These are phyloP conservation scores for Tuber aestivum DNA, from an alignment of 495 filamentous ascomycete species.

Conservation along the genomic window DNA sequence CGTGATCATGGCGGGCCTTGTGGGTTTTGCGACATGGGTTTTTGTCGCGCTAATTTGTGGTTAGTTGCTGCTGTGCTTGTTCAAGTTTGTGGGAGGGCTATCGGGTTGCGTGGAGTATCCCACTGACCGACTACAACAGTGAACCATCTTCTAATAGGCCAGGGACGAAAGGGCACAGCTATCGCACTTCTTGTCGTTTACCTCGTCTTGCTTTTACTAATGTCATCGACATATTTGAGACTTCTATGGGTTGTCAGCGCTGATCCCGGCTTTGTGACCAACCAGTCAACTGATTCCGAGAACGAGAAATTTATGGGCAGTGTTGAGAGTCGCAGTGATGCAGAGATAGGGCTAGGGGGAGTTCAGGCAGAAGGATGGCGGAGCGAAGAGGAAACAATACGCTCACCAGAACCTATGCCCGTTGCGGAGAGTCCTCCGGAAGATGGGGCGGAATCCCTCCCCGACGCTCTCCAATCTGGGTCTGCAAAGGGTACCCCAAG, in stretches of 20 bases:
- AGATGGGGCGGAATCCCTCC: slow-evolving; percentile 6
- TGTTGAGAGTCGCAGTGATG: slow-evolving; percentile 19
- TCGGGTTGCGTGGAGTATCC: neutral
- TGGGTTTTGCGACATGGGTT: slow-evolving; percentile 60
- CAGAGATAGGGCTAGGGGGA: slow-evolving; percentile 31
- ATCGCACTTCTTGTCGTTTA: slow-evolving; percentile 65
- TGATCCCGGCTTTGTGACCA: slow-evolving; percentile 65
- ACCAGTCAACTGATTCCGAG: slow-evolving; percentile 48
- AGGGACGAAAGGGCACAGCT: slow-evolving; percentile 53
- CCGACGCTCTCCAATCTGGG: neutral
- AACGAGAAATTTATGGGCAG: slow-evolving; percentile 37
- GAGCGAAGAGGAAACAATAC: slow-evolving; percentile 25
- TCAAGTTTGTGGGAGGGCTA: neutral
- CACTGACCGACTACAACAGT: slow-evolving; percentile 30
- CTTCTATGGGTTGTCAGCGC: slow-evolving; percentile 57
- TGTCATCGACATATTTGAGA: slow-evolving; percentile 63
- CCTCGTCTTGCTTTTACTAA: slow-evolving; percentile 60
- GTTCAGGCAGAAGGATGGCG: slow-evolving; percentile 27
- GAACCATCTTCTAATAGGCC: slow-evolving; percentile 27
- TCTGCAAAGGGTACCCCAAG: slow-evolving; percentile 3
- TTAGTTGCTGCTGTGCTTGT: slow-evolving; percentile 17
- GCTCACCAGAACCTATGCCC: slow-evolving; percentile 45
- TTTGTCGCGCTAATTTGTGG: slow-evolving; percentile 52
- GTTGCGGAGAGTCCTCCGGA: slow-evolving; percentile 46
- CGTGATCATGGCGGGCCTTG: slow-evolving; percentile 52